Evolutionary conservation across 768 basidiomycete genomes (phyloP), one percentile per base, ranked within the genome.

Genomic region (Rhodotorula toruloides): DNA sequence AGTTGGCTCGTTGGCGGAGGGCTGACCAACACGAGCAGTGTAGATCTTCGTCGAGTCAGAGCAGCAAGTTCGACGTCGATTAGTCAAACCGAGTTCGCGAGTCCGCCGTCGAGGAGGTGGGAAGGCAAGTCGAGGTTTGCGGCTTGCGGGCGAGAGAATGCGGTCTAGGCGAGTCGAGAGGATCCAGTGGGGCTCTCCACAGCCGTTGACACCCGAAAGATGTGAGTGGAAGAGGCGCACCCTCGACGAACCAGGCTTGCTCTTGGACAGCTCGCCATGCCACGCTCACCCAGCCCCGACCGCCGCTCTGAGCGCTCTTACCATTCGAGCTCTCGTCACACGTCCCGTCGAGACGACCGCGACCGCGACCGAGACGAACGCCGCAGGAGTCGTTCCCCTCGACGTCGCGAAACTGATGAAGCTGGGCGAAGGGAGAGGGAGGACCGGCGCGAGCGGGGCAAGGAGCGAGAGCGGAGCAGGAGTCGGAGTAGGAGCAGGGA

Each of bases 211-310:
- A 43, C 17, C 17, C 42, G 42, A 22, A 43, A 43, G 16, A 17
- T 43, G 42, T 17, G 42, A 43, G 42, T 17, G 42, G 42, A 10
- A 8, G 52, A 25, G 27, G 34, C 19, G 21, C 22, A 53, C 36
- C 34, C 16, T 37, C 25, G 34, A 16, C 42, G 42, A 43, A n/a
- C 44, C 44, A 25, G 14, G 44, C 32, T 31, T 31, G 29, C 31
- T 34, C 49, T 10, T 25, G 22, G 22, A 0, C 34, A 16, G 0
- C 13, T 12, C 25, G 42, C 43, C 7, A 67, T 67, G 66, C 61
- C 68, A 9, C 68, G 68, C 32, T 64, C 63, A 0, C 50, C 63
- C 19, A 58, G 55, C 8, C 68, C 63, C 22, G 59, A 55, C 25
- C 46, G 46, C 31, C 58, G 46, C 43, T 61, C 59, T 0, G 59